A percentile compares a stretch with the other conserved stretches of the same genome.
phyloP scores from a whole-genome alignment of 1,284 basidiomycete species.

The Trametes pubescens region DNA sequence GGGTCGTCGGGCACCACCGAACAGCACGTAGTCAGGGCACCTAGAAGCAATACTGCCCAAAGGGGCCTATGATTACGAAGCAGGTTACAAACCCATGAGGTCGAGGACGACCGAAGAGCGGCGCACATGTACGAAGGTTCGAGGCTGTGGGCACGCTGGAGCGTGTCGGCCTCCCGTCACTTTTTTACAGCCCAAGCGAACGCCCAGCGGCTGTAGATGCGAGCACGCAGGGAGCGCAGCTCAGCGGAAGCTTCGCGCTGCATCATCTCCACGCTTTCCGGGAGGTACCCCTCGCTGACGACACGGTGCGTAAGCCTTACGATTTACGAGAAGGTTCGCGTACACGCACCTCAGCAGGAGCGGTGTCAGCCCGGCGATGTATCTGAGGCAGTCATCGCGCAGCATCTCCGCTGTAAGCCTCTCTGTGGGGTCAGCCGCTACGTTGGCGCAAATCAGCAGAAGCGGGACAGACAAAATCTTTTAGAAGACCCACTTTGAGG shows the following conservation, averaged over 20 bases:
- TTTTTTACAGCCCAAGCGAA: slow-evolving; percentile 48
- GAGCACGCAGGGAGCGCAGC: slow-evolving; percentile 40
- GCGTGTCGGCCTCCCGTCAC: background rate
- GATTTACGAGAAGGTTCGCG: background rate
- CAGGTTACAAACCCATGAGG: slow-evolving; percentile 6
- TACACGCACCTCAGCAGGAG: slow-evolving; percentile 41
- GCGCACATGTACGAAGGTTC: slow-evolving; percentile 11
- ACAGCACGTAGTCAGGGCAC: slow-evolving; percentile 7
- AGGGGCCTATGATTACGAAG: background rate
- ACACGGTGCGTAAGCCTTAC: slow-evolving; percentile 7
- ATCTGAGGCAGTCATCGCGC: slow-evolving; percentile 41
- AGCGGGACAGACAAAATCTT: background rate
- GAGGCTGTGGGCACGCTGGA: too few species aligned
- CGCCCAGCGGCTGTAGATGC: slow-evolving; percentile 44
- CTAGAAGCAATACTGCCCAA: slow-evolving; percentile 13
- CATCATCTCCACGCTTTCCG: slow-evolving; percentile 44
- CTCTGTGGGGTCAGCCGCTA: slow-evolving; percentile 37
- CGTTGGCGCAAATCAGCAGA: background rate
- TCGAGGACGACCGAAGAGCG: background rate
- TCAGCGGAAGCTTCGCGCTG: slow-evolving; percentile 42
- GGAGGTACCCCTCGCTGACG: slow-evolving; percentile 43
- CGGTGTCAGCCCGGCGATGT: slow-evolving; percentile 43
- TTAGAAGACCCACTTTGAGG: slow-evolving; percentile 38
- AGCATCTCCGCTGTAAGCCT: slow-evolving; percentile 44
- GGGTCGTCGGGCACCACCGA: background rate